Conservation (phyloP, 2,329 filamentous ascomycete genomes). For the Talaromyces sp. region DNA sequence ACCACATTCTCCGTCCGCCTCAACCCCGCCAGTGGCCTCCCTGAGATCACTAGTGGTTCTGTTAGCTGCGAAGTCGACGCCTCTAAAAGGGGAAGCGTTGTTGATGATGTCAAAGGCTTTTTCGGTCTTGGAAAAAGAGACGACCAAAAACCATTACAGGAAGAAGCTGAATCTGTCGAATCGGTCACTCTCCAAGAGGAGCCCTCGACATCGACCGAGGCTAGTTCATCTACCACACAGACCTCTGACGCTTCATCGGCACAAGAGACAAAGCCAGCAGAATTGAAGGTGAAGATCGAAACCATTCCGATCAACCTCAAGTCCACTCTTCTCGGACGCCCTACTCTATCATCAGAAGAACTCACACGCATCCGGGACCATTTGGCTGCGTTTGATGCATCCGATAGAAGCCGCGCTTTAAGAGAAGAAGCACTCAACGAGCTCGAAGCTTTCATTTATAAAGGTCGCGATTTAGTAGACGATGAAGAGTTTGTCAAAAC, state of each 20-base stretch:
- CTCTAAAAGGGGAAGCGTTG: slow-evolving; percentile 69
- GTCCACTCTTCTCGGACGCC: slow-evolving; percentile 43
- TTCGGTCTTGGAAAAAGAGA: slow-evolving; percentile 90
- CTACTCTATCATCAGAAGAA: slow-evolving; percentile 30
- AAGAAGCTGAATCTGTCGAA: slow-evolving; percentile 52
- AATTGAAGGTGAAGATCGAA: slow-evolving; percentile 45
- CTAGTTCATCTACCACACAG: slow-evolving; percentile 35
- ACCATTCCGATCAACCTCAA: slow-evolving; percentile 49
- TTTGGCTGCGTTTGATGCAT: slow-evolving; percentile 77
- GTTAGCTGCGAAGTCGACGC: slow-evolving; percentile 81
- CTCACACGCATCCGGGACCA: slow-evolving; percentile 60
- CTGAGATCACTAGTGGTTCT: slow-evolving; percentile 69
- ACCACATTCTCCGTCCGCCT: slow-evolving; percentile 76
- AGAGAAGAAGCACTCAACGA: slow-evolving; percentile 87
- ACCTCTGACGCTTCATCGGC: slow-evolving; percentile 47
- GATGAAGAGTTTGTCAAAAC: slow-evolving; percentile 68
- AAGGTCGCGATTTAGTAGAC: slow-evolving; percentile 74
- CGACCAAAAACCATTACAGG: slow-evolving; percentile 67
- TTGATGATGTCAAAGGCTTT: slow-evolving; percentile 92
- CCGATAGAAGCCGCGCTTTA: slow-evolving; percentile 69
- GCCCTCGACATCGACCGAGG: slow-evolving; percentile 40
- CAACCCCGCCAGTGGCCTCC: slow-evolving; percentile 68
- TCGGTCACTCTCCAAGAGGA: slow-evolving; percentile 44
- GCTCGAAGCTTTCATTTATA: slow-evolving; percentile 91
- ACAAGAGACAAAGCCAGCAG: slow-evolving; percentile 39